phyloP scores from a whole-genome alignment of 2,329 filamentous ascomycete species.

The Ceratocystis cubensis region DNA sequence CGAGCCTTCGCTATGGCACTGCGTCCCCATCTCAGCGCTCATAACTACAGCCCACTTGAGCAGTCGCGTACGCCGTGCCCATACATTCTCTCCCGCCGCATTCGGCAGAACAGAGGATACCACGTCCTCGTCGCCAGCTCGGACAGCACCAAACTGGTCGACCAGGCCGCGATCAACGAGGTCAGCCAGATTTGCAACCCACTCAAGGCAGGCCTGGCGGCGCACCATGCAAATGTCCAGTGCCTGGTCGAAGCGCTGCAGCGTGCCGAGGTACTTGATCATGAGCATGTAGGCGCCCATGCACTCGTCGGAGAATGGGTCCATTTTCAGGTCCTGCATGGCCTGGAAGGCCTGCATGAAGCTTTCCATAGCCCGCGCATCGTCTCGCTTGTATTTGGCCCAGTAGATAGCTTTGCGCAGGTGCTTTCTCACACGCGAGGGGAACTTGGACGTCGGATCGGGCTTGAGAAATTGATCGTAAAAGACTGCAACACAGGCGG shows the following conservation, averaged over 20 bases:
- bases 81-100: slow-evolving; percentile 35
- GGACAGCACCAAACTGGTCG: slow-evolving; percentile 30
- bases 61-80: slow-evolving; percentile 50
- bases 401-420: slow-evolving; percentile 21
- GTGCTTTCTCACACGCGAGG: slow-evolving; percentile 14
- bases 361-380: slow-evolving; percentile 18
- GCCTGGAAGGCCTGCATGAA: slow-evolving; percentile 18
- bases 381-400: slow-evolving; percentile 21
- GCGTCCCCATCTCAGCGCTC: slow-evolving; percentile 69
- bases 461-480: slow-evolving; percentile 16
- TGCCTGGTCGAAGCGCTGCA: slow-evolving; percentile 55
- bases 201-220: slow-evolving; percentile 52
- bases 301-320: slow-evolving; percentile 83
- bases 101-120: slow-evolving; percentile 22
- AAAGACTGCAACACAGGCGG: slow-evolving; percentile 5
- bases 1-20: slow-evolving; percentile 68
- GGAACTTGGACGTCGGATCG: slow-evolving; percentile 17
- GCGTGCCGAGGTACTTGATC: slow-evolving; percentile 65
- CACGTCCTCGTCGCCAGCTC: slow-evolving; percentile 26
- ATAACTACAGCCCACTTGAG: slow-evolving; percentile 63
- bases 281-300: slow-evolving; percentile 79
- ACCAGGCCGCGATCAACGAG: slow-evolving; percentile 36
- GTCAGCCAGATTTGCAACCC: slow-evolving; percentile 45
- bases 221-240: slow-evolving; percentile 70
- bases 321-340: slow-evolving; percentile 36